These are phyloP conservation scores for Cladophialophora carrionii DNA, from an alignment of 2,329 filamentous ascomycete species.

Conservation along the genomic window DNA sequence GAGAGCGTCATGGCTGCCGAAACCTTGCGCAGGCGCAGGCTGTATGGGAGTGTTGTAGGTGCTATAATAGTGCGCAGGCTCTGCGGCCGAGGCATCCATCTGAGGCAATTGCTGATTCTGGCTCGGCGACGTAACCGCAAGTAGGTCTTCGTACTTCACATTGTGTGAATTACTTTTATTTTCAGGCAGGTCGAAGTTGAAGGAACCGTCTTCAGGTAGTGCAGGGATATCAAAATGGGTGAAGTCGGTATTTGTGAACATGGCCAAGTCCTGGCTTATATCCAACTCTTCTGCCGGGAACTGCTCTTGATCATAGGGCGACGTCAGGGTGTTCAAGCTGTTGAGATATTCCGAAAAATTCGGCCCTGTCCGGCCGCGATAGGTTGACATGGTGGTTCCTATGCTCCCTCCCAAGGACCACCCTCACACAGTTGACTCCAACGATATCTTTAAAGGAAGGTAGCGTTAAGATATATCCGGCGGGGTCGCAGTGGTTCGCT, in stretches of 20 bases:
- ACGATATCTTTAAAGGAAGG: not conserved
- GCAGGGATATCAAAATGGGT: slow-evolving; percentile 69
- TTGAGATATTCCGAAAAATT: slow-evolving; percentile 91
- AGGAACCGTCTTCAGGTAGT: slow-evolving; percentile 34
- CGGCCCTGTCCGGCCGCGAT: slow-evolving; percentile 73
- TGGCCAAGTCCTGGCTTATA: slow-evolving; percentile 71
- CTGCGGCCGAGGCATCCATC: slow-evolving; percentile 29
- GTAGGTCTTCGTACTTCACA: slow-evolving; percentile 38
- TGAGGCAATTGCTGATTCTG: slow-evolving; percentile 28
- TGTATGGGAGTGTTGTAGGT: slow-evolving; percentile 39
- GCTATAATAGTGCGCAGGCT: slow-evolving; percentile 31
- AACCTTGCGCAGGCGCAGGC: slow-evolving; percentile 33
- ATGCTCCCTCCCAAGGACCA: not conserved
- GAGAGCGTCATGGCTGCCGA: slow-evolving; percentile 25
- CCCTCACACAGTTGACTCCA: not conserved
- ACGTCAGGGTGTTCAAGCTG: slow-evolving; percentile 73
- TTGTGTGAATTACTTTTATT: slow-evolving; percentile 28
- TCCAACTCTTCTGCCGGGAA: slow-evolving; percentile 64
- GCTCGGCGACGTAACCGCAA: slow-evolving; percentile 24
- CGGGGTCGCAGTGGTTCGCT: not conserved
- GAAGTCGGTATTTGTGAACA: slow-evolving; percentile 83
- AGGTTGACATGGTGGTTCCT: slow-evolving; percentile 65
- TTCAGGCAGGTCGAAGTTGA: slow-evolving; percentile 37
- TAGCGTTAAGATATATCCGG: slow-evolving; percentile 1
- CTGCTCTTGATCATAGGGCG: slow-evolving; percentile 64